A percentile compares a stretch with the other conserved stretches of the same genome.
phyloP scores from a whole-genome alignment of 371 early-diverging fungal species.

The Chytridium lagenaria region DNA sequence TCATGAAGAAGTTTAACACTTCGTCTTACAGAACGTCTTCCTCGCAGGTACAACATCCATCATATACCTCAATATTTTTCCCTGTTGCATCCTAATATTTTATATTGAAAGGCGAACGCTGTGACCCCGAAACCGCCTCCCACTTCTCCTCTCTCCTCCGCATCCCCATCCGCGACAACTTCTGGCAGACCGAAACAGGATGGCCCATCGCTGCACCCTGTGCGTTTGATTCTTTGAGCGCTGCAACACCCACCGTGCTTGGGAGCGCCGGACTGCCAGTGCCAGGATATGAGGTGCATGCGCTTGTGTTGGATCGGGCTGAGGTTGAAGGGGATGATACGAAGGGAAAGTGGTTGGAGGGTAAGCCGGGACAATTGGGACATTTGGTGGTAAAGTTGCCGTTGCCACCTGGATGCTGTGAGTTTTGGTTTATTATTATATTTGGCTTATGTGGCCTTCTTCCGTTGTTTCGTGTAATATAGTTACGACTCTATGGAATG shows the following conservation, averaged over 20 bases:
- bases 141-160: slow-evolving; percentile 72
- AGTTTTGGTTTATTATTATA: neutral
- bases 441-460: neutral
- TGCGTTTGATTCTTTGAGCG: slow-evolving; percentile 27
- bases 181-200: slow-evolving; percentile 96
- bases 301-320: slow-evolving; percentile 49
- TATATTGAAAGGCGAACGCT: slow-evolving; percentile 88
- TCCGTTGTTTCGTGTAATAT: too few relatives aligned
- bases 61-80: too few relatives aligned
- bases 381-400: slow-evolving; percentile 82
- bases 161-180: slow-evolving; percentile 77
- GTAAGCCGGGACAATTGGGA: slow-evolving; percentile 66
- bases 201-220: slow-evolving; percentile 78
- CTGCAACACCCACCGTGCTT: slow-evolving; percentile 33
- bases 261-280: slow-evolving; percentile 78
- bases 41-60: slow-evolving; percentile 81
- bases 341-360: slow-evolving; percentile 42
- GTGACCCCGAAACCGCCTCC: slow-evolving; percentile 78
- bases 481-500: slow-evolving; percentile 74
- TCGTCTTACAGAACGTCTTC: slow-evolving; percentile 73
- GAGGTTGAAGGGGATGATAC: slow-evolving; percentile 23
- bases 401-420: slow-evolving; percentile 73
- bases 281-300: slow-evolving; percentile 76
- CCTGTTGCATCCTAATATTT: too few relatives aligned
- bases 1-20: slow-evolving; percentile 67